phyloP scores from a whole-genome alignment of 2,329 filamentous ascomycete species.

The Talaromyces sp. region DNA sequence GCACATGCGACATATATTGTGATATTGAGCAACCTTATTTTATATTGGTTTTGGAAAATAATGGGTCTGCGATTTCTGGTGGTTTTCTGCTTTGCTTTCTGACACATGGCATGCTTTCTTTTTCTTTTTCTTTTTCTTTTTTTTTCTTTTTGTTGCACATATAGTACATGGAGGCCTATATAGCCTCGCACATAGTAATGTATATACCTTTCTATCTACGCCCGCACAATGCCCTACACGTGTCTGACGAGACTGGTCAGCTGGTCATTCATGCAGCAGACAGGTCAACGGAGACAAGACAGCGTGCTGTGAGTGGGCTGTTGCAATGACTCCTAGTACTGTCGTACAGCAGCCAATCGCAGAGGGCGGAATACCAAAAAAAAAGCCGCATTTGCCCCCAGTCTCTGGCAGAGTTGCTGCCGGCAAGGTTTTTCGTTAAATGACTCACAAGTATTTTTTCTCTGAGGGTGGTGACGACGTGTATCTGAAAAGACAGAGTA shows the following conservation, averaged over 20 bases:
- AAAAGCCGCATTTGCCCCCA: conserved; percentile 1
- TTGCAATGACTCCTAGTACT: not conserved
- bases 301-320: not conserved
- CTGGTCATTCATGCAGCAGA: not conserved
- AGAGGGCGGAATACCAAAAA: not conserved
- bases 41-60: not conserved
- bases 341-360: not conserved
- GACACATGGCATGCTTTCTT: not conserved
- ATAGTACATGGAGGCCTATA: not conserved
- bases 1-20: not conserved
- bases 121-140: not conserved
- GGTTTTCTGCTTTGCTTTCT: not conserved
- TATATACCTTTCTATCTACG: not conserved
- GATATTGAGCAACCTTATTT: not conserved
- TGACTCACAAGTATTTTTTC: not conserved
- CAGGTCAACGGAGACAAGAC: not conserved
- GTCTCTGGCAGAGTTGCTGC: not conserved
- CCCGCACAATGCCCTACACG: not conserved
- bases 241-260: not conserved
- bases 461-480: not conserved
- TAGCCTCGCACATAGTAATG: not conserved
- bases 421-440: not conserved
- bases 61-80: not conserved
- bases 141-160: not conserved
- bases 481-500: not conserved